Percentiles rank a stretch among this genome's conserved stretches.
Evolutionary conservation across 768 basidiomycete species (phyloP).

Genomic region (Dentipellis sp.): DNA sequence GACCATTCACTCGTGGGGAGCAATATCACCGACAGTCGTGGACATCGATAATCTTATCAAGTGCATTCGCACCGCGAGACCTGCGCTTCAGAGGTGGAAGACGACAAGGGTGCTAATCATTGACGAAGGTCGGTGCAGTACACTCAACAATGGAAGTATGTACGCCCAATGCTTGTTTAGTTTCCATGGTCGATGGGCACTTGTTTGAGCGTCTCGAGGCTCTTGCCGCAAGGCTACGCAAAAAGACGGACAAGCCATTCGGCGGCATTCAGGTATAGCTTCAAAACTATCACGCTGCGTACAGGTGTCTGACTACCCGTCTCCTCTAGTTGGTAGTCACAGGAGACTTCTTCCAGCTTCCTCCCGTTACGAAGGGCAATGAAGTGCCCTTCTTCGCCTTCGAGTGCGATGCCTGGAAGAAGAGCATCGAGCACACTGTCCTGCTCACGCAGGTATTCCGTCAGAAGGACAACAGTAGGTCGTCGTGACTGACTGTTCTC

Average conservation of each 20-base stretch:
- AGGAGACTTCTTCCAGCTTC: constrained; percentile 63
- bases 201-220: constrained; percentile 50
- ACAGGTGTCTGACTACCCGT: constrained; percentile 23
- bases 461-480: constrained; percentile 57
- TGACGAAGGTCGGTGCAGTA: constrained; percentile 40
- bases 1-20: constrained; percentile 55
- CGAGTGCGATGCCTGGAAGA: constrained; percentile 49
- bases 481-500: neutral
- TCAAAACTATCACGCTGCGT: neutral
- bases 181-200: constrained; percentile 63
- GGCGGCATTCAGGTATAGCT: constrained; percentile 53
- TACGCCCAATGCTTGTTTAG: constrained; percentile 21
- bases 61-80: constrained; percentile 43
- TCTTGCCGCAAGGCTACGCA: constrained; percentile 42
- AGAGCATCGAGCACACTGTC: constrained; percentile 50
- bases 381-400: constrained; percentile 49
- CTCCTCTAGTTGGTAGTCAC: constrained; percentile 39
- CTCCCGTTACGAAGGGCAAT: constrained; percentile 41
- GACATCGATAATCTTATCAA: constrained; percentile 35
- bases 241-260: constrained; percentile 42
- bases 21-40: constrained; percentile 43
- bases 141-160: too few species aligned
- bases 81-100: constrained; percentile 49
- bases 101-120: constrained; percentile 50
- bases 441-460: constrained; percentile 67